These are phyloP conservation scores for Tylopilus cervinicoccineus DNA, from an alignment of 768 basidiomycete species.

Conservation along the genomic window DNA sequence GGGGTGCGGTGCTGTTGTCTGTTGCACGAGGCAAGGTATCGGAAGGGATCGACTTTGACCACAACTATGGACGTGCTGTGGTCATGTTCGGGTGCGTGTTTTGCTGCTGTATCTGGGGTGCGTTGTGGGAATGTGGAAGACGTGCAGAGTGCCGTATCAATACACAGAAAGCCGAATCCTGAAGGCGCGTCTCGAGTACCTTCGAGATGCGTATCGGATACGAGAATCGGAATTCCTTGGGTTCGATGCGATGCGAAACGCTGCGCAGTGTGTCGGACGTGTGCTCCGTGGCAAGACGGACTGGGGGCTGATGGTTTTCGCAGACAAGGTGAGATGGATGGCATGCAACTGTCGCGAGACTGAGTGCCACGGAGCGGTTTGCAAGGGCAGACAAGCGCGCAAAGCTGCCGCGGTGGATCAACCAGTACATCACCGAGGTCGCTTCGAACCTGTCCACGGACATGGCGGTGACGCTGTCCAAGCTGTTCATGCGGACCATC, in stretches of 20 bases:
- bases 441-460: slow-evolving; percentile 97
- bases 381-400: slow-evolving; percentile 90
- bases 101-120: not conserved
- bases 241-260: slow-evolving; percentile 99
- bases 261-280: slow-evolving; percentile 97
- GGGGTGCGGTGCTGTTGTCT: slow-evolving; percentile 93
- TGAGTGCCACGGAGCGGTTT: slow-evolving; percentile 59
- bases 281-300: slow-evolving; percentile 98
- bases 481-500: slow-evolving; percentile 97
- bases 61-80: slow-evolving; percentile 97
- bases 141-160: slow-evolving; percentile 82
- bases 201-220: slow-evolving; percentile 97
- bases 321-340: slow-evolving; percentile 76
- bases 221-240: slow-evolving; percentile 98
- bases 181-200: slow-evolving; percentile 94
- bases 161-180: slow-evolving; percentile 98
- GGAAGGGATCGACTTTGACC: slow-evolving; percentile 99
- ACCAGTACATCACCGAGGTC: slow-evolving; percentile 98
- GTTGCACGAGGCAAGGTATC: slow-evolving; percentile 99
- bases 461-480: slow-evolving; percentile 92
- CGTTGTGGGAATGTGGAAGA: slow-evolving; percentile 1
- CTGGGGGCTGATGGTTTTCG: slow-evolving; percentile 99
- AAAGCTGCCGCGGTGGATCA: slow-evolving; percentile 98
- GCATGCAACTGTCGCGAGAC: not conserved
- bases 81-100: slow-evolving; percentile 93